Base-by-base conservation (phyloP, 331 rosid species). In the Saraca asoca region DNA sequence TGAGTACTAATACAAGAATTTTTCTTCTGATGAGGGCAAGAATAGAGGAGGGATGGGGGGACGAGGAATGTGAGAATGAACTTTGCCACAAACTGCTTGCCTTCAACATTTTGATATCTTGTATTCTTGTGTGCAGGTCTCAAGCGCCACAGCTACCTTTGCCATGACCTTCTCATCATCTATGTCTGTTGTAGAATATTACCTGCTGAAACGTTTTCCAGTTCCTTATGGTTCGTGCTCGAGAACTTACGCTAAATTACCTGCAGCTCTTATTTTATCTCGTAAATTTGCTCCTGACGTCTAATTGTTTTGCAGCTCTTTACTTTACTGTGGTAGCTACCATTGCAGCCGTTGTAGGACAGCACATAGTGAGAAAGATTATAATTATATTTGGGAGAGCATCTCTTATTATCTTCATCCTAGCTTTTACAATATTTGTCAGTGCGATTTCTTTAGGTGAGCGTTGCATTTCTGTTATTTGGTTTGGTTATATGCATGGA, bases 121-220 rank as follows among this genome's bases (percentile, higher is more conserved):
- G n/a, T n/a, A n/a, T 45, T 69, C 31, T 73, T 24, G 31, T 24
- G 48, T 58, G 76, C 81, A 93, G 98, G 98, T 93, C 52, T 88
- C 98, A 42, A 93, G 94, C 10, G 96, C 98, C 66, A 85, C 96
- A 12, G 98, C 98, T 46, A 93, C 95, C 5, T 89, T 93, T 60
- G 97, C 95, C 54, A 93, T 90, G 98, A 84, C 83, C 53, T 93
- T 93, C 75, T 93, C 98, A 12, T 90, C 98, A 7, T 93, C 98
- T 11, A 93, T 93, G 97, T 93, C 98, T 43, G 97, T 93, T 4
- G 87, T 93, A 49, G 97, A 93, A 79, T 93, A 93, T 80, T 90
- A 85, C 73, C 84, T 93, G 17, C 78, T 93, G 14, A 86, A 83
- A 66, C 97, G 95, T 69, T 93, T 93, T 73, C 97, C 98, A 6